Evolutionary conservation across 306 rosid genomes (phyloP).

Genomic region (Coriaria nepalensis): DNA sequence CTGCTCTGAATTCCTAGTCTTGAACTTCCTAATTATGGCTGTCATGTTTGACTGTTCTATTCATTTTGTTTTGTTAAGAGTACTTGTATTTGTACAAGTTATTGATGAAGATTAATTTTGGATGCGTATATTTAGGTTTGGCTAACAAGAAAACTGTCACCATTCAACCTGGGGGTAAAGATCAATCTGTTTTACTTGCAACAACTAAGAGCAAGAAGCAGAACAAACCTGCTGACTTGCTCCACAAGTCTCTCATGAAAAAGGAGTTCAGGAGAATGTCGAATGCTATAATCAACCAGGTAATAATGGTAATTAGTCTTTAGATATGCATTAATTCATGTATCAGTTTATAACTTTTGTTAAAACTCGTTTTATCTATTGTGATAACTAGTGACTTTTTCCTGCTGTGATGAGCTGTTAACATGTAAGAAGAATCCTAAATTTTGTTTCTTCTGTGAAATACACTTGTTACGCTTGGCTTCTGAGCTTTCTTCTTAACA

Average conservation of each 20-base stretch:
- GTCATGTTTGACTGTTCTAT: too few relatives aligned
- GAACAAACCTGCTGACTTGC: conserved; percentile 66
- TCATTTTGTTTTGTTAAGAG: neutral
- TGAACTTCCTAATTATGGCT: too few relatives aligned
- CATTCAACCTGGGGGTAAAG: conserved; percentile 58
- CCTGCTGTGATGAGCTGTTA: too few relatives aligned
- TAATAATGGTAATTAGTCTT: conserved; percentile 6
- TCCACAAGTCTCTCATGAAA: conserved; percentile 80
- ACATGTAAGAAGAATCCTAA: neutral
- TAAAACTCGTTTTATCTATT: too few relatives aligned
- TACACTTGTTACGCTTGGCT: too few relatives aligned
- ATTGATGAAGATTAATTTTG: neutral
- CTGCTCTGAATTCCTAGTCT: too few relatives aligned
- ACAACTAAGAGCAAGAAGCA: conserved; percentile 87
- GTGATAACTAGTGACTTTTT: neutral
- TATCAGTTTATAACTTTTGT: too few relatives aligned
- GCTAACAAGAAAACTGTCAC: conserved; percentile 94
- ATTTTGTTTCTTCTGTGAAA: neutral
- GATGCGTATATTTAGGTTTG: conserved; percentile 40
- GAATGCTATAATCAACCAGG: conserved; percentile 72
- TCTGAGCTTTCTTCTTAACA: too few relatives aligned
- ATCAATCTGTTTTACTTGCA: conserved; percentile 63
- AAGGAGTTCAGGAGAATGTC: conserved; percentile 84
- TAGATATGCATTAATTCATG: neutral
- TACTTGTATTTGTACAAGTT: neutral